Base-by-base conservation (phyloP, 331 rosid genomes). In the Telfairia occidentalis region DNA sequence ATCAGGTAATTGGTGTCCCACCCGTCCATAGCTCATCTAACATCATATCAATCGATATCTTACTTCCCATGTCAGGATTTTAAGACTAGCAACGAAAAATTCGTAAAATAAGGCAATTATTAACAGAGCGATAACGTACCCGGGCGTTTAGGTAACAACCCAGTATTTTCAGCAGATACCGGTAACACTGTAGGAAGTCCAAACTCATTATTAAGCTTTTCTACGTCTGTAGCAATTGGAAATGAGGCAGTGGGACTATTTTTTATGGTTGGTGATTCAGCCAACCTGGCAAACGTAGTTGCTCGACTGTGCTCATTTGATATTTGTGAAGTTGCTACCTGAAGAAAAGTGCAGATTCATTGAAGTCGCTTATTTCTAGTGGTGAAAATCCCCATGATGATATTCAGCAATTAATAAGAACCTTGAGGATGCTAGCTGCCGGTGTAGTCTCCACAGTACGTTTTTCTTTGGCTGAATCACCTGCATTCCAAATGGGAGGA, bases 121-220 rank as follows among this genome's bases (percentile, higher is more conserved):
- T 19, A 24, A 23, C 42, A 15, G 11, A 49, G 1, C 43, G 45
- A 61, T 9, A 26, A n/a, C 16, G 2, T 84, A 93, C 97, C 96
- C 28, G 83, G 78, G 18, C 84, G 89, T 61, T 82, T 87, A 57
- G 95, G 92, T 63, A 91, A 76, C 76, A 93, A 45, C 78, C 95
- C 92, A 18, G 91, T 28, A 26, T 73, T 82, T 87, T 93, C 96
- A 57, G 96, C 98, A 28, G 96, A 93, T 57, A 93, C 74, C 21
- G 98, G 98, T 38, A 93, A 75, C 63, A 93, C 78, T 2, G 78
- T 11, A 9, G 81, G 78, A 77, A 80, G 85, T 46, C 82, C 81
- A 15, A 28, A 54, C 65, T 82, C 87, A 50, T 81, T 83, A 49
- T 69, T 46, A 38, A 58, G 70, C 71, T 78, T 78, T 55, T 63